These are phyloP conservation scores for Phaeophleospora eucalypticola DNA, from an alignment of 2,329 filamentous ascomycete species.

Conservation along the genomic window DNA sequence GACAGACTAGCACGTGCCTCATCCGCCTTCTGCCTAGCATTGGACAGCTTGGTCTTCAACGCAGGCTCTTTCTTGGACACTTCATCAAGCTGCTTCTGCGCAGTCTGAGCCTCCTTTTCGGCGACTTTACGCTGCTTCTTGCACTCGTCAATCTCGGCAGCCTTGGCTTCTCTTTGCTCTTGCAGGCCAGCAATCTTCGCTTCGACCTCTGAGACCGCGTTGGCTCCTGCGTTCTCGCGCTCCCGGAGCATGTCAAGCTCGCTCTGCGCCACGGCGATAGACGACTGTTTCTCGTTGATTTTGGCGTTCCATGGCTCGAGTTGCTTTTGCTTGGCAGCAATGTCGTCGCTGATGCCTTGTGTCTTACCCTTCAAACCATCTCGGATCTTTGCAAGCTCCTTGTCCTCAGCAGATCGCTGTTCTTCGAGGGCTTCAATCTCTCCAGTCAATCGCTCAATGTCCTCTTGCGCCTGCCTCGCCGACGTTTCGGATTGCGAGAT, in stretches of 20 bases:
- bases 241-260: slow-evolving; percentile 89
- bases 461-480: slow-evolving; percentile 70
- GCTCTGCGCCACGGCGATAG: slow-evolving; percentile 89
- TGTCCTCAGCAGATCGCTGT: slow-evolving; percentile 72
- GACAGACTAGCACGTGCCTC: slow-evolving; percentile 88
- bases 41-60: slow-evolving; percentile 78
- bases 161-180: slow-evolving; percentile 66
- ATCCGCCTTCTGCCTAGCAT: slow-evolving; percentile 88
- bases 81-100: slow-evolving; percentile 68
- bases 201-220: slow-evolving; percentile 78
- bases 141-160: slow-evolving; percentile 69
- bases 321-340: slow-evolving; percentile 85
- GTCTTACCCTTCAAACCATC: slow-evolving; percentile 93
- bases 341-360: slow-evolving; percentile 87
- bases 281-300: slow-evolving; percentile 92
- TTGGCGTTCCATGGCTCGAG: slow-evolving; percentile 96
- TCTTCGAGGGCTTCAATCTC: slow-evolving; percentile 74
- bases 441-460: slow-evolving; percentile 71
- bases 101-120: slow-evolving; percentile 68
- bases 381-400: slow-evolving; percentile 75
- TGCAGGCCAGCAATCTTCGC: slow-evolving; percentile 72
- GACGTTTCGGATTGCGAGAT: slow-evolving; percentile 70
- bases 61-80: slow-evolving; percentile 75
- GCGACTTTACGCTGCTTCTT: slow-evolving; percentile 67
- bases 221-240: slow-evolving; percentile 79